Base-by-base conservation (phyloP, 495 filamentous ascomycete species). In the Trichoderma asperelloides region DNA sequence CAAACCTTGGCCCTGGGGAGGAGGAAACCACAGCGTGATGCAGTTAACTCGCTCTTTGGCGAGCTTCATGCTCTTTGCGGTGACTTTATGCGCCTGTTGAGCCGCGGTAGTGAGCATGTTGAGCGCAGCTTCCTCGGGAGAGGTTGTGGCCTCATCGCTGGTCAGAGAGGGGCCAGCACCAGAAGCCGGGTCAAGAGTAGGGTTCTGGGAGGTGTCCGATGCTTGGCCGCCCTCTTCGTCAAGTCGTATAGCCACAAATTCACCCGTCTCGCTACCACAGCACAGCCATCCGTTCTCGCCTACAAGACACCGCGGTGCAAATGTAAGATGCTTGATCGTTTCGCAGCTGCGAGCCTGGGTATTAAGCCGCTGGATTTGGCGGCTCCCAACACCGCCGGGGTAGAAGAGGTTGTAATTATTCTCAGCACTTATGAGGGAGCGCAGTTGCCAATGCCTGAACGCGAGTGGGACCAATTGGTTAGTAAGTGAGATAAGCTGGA, bases 271-370 rank as follows among this genome's bases (percentile, higher is more conserved):
- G 64, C 96, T 95, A 43, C 94, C 95, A 40, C 91, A 89, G 71
- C 90, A 96, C 21, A 98, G 84, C 91, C 91, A 98, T 64, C 91
- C 92, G 74, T 91, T 84, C 25, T 85, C 88, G 47, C 92, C 87
- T 23, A 91, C 89, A 41, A 97, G 85, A 78, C 95, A 98, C 77
- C 88, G 83, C 21, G 92, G 91, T 64, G 86, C 82, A 76, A 96
- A 98, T 4, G 89, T 86, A 21, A 98, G 83, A 13, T 86, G 84
- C 60, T 89, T 88, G 69, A 98, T 82, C 33, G 88, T 86, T 69
- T 90, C 89, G 70, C 88, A 85, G 72, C 89, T 91, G 70, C 84
- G 84, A 1, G 89, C 88, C 62, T 83, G 82, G 7, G 90, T 85
- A 68, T 95, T 85, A 25, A 96, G 83, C 7, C 83, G 83, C 75